Evolutionary conservation across 495 filamentous ascomycete genomes (phyloP).

Genomic region (Wilcoxina mikolae): DNA sequence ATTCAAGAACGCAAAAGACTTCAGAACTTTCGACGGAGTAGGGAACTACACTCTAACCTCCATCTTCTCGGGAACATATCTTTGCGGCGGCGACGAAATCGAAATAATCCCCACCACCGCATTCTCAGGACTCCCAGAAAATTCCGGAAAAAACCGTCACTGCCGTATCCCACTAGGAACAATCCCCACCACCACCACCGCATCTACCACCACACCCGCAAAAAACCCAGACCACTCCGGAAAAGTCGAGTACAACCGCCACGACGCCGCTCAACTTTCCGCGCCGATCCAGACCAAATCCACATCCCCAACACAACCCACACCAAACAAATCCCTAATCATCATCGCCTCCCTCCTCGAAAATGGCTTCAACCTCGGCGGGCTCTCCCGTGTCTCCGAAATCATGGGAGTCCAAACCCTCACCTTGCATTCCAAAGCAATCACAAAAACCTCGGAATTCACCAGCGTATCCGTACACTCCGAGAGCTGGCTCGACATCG

Average conservation of each 20-base stretch:
- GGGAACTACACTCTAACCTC: slow-evolving; percentile 16
- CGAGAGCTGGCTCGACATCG: slow-evolving; percentile 33
- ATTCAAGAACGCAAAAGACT: slow-evolving; percentile 10
- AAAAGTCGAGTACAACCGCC: slow-evolving; percentile 1
- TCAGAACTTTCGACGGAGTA: slow-evolving; percentile 19
- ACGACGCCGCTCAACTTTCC: not conserved
- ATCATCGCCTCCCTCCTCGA: slow-evolving; percentile 38
- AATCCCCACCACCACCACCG: not conserved
- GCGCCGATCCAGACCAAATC: slow-evolving; percentile 10
- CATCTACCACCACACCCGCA: not conserved
- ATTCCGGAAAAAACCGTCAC: not conserved
- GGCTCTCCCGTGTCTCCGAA: slow-evolving; percentile 35
- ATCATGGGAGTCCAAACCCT: slow-evolving; percentile 34
- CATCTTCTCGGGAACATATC: slow-evolving; percentile 24
- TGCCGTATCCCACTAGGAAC: not conserved
- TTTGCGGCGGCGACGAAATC: slow-evolving; percentile 18
- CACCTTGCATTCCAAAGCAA: slow-evolving; percentile 23
- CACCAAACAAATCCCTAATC: slow-evolving; percentile 23
- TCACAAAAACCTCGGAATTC: slow-evolving; percentile 32
- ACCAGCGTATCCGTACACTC: slow-evolving; percentile 32
- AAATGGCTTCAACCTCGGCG: slow-evolving; percentile 37
- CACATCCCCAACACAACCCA: not conserved
- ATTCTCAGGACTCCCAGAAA: slow-evolving; percentile 6
- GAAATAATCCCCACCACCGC: slow-evolving; percentile 14
- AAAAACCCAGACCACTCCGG: not conserved